Conservation (phyloP, 768 basidiomycete species). For the Mycena galericulata region DNA sequence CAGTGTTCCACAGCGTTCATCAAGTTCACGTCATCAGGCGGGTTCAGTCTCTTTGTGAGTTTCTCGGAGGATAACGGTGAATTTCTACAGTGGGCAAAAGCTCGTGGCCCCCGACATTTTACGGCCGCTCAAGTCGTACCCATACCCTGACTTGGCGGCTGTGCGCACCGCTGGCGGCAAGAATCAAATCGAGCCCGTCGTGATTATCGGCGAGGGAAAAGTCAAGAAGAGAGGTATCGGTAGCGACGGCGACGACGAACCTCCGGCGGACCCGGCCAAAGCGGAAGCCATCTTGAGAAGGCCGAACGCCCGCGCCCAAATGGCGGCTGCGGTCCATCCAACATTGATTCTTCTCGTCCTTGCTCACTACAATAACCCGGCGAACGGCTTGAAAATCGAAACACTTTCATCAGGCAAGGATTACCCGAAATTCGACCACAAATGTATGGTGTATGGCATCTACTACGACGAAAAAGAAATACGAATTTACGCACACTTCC, state of each 20-base stretch:
- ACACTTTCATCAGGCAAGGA: neutral
- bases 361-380: neutral
- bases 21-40: conserved; percentile 5
- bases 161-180: neutral
- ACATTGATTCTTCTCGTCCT: conserved; percentile 21
- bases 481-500: conserved; percentile 4
- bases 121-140: neutral
- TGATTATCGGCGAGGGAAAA: conserved; percentile 16
- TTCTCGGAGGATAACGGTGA: neutral
- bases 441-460: neutral
- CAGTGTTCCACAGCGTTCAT: neutral
- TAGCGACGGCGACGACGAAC: neutral
- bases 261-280: neutral
- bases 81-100: neutral
- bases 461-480: neutral
- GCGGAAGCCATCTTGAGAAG: neutral
- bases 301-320: conserved; percentile 10
- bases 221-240: neutral
- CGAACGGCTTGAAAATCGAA: no score
- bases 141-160: conserved; percentile 6
- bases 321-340: conserved; percentile 19
- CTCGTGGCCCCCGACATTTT: neutral
- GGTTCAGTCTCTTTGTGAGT: neutral
- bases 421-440: neutral
- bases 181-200: neutral